These are phyloP conservation scores for Somion occarium DNA, from an alignment of 1,284 basidiomycete genomes.

Conservation along the genomic window DNA sequence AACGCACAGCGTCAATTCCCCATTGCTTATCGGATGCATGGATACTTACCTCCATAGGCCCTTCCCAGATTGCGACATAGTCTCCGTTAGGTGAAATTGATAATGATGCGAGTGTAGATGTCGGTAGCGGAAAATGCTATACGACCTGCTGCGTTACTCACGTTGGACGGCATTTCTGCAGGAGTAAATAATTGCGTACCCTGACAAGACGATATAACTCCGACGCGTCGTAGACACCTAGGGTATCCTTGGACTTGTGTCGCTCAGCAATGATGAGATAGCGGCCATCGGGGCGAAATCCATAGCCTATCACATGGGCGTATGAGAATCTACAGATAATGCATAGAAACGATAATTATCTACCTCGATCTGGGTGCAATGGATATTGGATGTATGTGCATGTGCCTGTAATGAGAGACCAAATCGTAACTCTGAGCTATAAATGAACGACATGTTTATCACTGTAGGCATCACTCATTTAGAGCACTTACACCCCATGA, in stretches of 20 bases:
- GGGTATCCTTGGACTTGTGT: conserved; percentile 80
- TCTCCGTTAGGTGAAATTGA: conserved; percentile 79
- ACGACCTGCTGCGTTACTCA: neutral
- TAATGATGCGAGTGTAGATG: conserved; percentile 70
- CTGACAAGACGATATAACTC: conserved; percentile 70
- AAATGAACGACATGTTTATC: neutral
- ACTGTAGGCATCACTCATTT: neutral
- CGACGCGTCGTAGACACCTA: conserved; percentile 76
- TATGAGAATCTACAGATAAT: conserved; percentile 1
- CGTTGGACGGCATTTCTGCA: neutral
- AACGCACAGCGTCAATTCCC: too few species aligned
- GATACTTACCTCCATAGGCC: conserved; percentile 62
- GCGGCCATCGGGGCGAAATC: conserved; percentile 73
- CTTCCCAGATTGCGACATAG: conserved; percentile 81
- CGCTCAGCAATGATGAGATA: conserved; percentile 82
- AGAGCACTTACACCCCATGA: conserved; percentile 76
- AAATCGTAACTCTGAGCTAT: conserved; percentile 76
- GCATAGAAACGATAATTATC: conserved; percentile 2
- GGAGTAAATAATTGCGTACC: conserved; percentile 40
- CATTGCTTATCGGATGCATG: too few species aligned
- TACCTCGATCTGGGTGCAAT: conserved; percentile 72
- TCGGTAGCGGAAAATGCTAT: conserved; percentile 81
- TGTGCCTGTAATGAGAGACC: conserved; percentile 67
- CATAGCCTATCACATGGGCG: conserved; percentile 51
- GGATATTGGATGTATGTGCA: conserved; percentile 79